Evolutionary conservation across 1,284 basidiomycete species (phyloP).

Genomic region (Marasmius fiardii): DNA sequence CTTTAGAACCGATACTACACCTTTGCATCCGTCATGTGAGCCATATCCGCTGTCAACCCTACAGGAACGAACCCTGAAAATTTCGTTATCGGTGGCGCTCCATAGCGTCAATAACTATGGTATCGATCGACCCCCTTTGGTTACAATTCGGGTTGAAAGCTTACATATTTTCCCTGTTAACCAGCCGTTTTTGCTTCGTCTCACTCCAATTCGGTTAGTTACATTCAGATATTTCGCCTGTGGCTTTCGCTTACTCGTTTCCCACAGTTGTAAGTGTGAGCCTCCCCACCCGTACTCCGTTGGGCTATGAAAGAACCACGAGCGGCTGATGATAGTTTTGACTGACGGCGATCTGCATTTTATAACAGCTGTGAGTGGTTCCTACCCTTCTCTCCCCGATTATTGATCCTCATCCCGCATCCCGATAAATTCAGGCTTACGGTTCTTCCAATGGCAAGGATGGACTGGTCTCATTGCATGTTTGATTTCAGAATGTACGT

Average conservation of each 20-base stretch:
- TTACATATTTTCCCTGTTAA: neutral
- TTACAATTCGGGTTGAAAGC: too few species aligned
- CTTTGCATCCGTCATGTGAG: slow-evolving; percentile 46
- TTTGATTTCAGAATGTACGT: slow-evolving; percentile 50
- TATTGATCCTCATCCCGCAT: too few species aligned
- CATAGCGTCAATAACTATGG: slow-evolving; percentile 12
- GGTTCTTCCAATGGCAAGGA: slow-evolving; percentile 56
- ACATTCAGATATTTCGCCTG: neutral
- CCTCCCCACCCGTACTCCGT: neutral
- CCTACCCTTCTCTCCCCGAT: too few species aligned
- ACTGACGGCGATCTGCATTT: too few species aligned
- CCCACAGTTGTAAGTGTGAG: slow-evolving; percentile 29
- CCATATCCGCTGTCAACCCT: slow-evolving; percentile 7
- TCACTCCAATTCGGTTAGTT: slow-evolving; percentile 28
- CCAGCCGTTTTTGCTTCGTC: slow-evolving; percentile 30
- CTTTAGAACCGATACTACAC: slow-evolving; percentile 54
- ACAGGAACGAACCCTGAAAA: neutral
- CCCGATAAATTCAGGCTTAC: slow-evolving; percentile 29
- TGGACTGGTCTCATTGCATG: slow-evolving; percentile 51
- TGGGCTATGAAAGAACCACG: too few species aligned
- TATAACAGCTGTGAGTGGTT: slow-evolving; percentile 17
- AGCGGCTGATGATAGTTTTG: too few species aligned
- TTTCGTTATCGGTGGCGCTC: neutral
- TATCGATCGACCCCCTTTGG: neutral
- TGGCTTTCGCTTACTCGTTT: neutral